Conservation (phyloP, 2,329 filamentous ascomycete genomes). For the Ceratocystis albifundus region DNA sequence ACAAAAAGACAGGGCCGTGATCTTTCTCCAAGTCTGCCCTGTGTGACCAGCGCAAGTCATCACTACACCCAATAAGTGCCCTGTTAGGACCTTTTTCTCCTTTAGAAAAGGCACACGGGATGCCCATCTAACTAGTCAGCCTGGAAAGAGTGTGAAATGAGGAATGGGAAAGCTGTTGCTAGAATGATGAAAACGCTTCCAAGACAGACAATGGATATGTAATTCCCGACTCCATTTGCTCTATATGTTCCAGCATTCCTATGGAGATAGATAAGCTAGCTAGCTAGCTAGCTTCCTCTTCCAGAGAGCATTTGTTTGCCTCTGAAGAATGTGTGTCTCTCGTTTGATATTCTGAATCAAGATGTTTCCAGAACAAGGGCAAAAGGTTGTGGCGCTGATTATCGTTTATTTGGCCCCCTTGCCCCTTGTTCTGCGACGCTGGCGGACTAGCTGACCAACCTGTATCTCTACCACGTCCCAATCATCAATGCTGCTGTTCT, state of each 20-base stretch:
- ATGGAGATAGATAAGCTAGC: not conserved
- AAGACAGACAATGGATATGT: not conserved
- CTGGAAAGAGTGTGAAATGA: not conserved
- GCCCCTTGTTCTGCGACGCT: not conserved
- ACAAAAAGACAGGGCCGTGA: not conserved
- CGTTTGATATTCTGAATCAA: not conserved
- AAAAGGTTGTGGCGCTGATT: not conserved
- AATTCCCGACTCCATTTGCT: not conserved
- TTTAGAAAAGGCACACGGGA: not conserved
- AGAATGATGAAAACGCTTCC: not conserved
- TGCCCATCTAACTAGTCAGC: not conserved
- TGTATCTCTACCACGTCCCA: not conserved
- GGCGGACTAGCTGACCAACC: not conserved
- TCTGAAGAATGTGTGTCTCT: slow-evolving; percentile 12
- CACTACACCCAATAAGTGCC: not conserved
- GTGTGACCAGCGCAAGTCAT: slow-evolving; percentile 2
- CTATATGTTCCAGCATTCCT: not conserved
- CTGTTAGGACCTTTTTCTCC: not conserved
- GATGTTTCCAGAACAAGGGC: not conserved
- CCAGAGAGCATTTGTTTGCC: not conserved
- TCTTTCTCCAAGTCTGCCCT: slow-evolving; percentile 3
- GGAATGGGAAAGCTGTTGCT: not conserved
- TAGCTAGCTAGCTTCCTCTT: too few relatives aligned
- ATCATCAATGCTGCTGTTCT: not conserved
- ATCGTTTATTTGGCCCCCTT: not conserved